phyloP scores from a whole-genome alignment of 106 monocot genomes.

The Dendrobium officinale region DNA sequence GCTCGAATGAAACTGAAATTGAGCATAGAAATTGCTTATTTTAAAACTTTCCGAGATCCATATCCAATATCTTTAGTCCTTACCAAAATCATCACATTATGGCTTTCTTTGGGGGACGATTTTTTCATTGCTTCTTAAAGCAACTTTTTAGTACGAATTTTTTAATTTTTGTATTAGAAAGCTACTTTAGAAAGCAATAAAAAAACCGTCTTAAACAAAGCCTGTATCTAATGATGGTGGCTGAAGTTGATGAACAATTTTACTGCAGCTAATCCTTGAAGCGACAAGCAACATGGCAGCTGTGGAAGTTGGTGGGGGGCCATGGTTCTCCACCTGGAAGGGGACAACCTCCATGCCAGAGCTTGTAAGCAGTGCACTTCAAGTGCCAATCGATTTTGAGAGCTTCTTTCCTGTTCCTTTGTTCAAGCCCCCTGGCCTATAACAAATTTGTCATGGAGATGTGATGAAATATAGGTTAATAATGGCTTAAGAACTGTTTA shows the following conservation, averaged over 20 bases:
- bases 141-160: too few species aligned
- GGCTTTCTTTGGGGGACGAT: too few species aligned
- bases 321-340: conserved; percentile 82
- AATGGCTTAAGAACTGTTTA: too few species aligned
- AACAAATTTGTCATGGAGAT: not conserved
- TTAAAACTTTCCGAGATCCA: too few species aligned
- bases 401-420: conserved; percentile 61
- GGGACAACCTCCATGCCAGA: conserved; percentile 42
- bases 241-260: not conserved
- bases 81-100: too few species aligned
- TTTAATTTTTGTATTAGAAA: too few species aligned
- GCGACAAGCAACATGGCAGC: conserved; percentile 89
- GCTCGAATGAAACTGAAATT: too few species aligned
- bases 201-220: too few species aligned
- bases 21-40: too few species aligned
- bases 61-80: too few species aligned
- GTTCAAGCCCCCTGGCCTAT: conserved; percentile 75
- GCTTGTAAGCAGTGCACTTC: conserved; percentile 37
- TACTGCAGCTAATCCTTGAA: conserved; percentile 64
- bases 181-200: too few species aligned
- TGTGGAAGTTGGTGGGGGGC: conserved; percentile 92
- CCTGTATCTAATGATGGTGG: not conserved
- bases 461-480: not conserved
- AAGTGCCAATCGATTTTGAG: conserved; percentile 55
- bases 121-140: too few species aligned